Percentiles rank a stretch among this genome's conserved stretches.
Evolutionary conservation across 768 basidiomycete species (phyloP).

Genomic region (Podaxis rugospora): DNA sequence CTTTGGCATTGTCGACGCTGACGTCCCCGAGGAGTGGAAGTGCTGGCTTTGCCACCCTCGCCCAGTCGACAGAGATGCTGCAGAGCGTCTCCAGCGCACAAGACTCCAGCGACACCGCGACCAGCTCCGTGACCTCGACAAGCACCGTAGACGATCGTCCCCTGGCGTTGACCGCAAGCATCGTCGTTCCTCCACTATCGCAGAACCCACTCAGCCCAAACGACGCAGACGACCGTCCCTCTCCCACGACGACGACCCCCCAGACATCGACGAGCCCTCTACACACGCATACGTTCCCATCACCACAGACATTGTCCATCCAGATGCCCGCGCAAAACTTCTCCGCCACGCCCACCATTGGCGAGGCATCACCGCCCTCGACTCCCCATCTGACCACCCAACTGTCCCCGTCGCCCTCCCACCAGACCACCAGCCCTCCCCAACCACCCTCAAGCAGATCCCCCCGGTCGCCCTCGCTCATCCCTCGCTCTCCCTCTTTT

Average conservation of each 20-base stretch:
- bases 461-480: conserved; percentile 27
- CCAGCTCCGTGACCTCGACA: not conserved
- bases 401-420: conserved; percentile 12
- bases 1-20: conserved; percentile 53
- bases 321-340: conserved; percentile 42
- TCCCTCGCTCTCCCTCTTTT: conserved; percentile 17
- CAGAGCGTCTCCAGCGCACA: conserved; percentile 33
- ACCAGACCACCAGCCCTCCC: conserved; percentile 15
- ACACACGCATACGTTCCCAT: conserved; percentile 43
- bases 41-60: conserved; percentile 57
- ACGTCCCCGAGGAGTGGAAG: conserved; percentile 69
- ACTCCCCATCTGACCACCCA: conserved; percentile 8
- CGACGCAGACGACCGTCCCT: conserved; percentile 10
- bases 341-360: conserved; percentile 58
- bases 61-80: conserved; percentile 43
- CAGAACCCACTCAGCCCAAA: conserved; percentile 13
- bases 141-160: not conserved
- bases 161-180: conserved; percentile 11
- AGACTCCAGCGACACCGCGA: conserved; percentile 20
- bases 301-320: conserved; percentile 39
- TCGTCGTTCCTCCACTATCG: conserved; percentile 23
- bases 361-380: conserved; percentile 59
- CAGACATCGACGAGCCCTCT: conserved; percentile 46
- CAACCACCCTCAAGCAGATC: conserved; percentile 11
- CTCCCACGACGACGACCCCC: conserved; percentile 36